Base-by-base conservation (phyloP, 371 early-diverging fungal genomes). In the Apophysomyces trapeziformis region DNA sequence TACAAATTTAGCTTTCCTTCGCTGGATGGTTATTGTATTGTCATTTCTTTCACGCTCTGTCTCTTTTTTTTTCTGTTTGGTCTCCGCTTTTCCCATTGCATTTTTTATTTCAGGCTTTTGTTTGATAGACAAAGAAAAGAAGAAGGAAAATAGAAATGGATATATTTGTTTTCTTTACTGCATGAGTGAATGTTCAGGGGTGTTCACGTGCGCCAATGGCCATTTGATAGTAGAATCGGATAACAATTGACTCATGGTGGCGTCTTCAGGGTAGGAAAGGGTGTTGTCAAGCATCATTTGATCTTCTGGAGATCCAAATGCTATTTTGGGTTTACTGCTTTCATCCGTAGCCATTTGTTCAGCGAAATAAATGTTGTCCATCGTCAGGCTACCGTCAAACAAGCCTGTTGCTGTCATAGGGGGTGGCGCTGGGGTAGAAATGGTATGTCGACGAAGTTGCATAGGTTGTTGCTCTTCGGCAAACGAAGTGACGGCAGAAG, bases 261-360 rank as follows among this genome's bases (percentile, higher is more conserved):
- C 46, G 46, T 45, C 46, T 45, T 45, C 46, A 0, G 46, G 46
- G 16, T n/a, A 45, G 13, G 46, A 12, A 5, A 45, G 13, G 8
- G 46, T 12, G 46, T 45, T 45, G 13, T 45, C 46, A 45, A 45
- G 46, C n/a, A 45, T 18, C 46, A 45, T 45, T 45, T 45, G 46
- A 13, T 45, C 46, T 6, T 45, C 46, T n/a, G 46, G 46, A n/a
- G 46, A 45, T 12, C n/a, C 46, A 45, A 45, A 45, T n/a, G 12
- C 0, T 18, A 45, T 45, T 45, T 45, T 45, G 4, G 46, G n/a
- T 45, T 45, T 26, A 26, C 32, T 45, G 46, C 46, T 45, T n/a
- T 7, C 16, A 18, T 45, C 46, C 46, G 46, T 45, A 5, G 46
- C 46, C 46, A 45, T 45, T 45, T 45, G 46, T n/a, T 45, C 46